Base-by-base conservation (phyloP, 345 rosid species). In the Eucalyptus sp. region DNA sequence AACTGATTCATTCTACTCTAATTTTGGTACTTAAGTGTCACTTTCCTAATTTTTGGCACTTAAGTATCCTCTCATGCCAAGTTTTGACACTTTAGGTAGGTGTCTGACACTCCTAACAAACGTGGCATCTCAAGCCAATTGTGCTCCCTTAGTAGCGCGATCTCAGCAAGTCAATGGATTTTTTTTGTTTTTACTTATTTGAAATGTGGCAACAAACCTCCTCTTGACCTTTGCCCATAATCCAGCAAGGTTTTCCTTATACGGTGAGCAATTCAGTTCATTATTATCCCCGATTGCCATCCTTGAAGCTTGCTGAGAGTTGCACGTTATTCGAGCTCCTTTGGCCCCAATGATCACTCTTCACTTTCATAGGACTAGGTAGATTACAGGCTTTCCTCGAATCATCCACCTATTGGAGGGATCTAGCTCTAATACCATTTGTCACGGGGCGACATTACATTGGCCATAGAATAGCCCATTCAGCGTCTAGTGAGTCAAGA, bases 1-100 rank as follows among this genome's bases (percentile, higher is more conserved):
- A 51, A 51, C 6, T 51, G 8, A 51, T 51, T 6, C 3, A 51
- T 51, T 51, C 3, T 51, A 0, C 20, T 51, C 1, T 3, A 0
- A 16, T 51, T 51, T 51, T 2, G 54, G 54, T 16, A 51, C 17
- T 51, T 51, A 15, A 51, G 20, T 51, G 20, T 51, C 54, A 51
- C 16, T 51, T 51, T 6, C 54, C 8, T 16, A 51, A 51, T 51
- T 51, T 50, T 51, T 51, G 0, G 8, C 3, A 16, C 17, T 50
- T 51, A 51, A 17, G 8, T 51, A 1, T 17, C 22, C 22, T 41
- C 54, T 9, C 58, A 52, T 52, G 10, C 24, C 58, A 52, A 52
- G 24, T 52, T 52, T 52, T 52, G 24, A 52, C 58, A 52, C 24
- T 52, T 52, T 52, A 52, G 24, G 4, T 52, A 52, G 24, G 4